Conservation (phyloP, 768 basidiomycete genomes). For the Suillus plorans region DNA sequence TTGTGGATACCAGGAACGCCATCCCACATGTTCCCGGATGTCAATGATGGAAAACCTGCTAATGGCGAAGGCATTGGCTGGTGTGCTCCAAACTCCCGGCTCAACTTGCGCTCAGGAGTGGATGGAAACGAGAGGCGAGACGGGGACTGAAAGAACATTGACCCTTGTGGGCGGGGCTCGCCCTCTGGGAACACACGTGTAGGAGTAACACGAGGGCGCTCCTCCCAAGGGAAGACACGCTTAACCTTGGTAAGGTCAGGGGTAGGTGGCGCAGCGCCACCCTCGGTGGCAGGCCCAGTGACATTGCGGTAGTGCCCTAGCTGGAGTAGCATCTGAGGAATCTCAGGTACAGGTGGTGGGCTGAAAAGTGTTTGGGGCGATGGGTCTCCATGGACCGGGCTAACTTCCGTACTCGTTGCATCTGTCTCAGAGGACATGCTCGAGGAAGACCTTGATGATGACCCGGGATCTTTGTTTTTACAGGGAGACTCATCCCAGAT, state of each 20-base stretch:
- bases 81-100: conserved; percentile 9
- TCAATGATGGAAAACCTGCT: conserved; percentile 55
- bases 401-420: conserved; percentile 19
- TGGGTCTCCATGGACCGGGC: conserved; percentile 15
- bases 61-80: conserved; percentile 34
- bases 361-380: conserved; percentile 50
- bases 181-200: conserved; percentile 72
- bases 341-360: conserved; percentile 56
- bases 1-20: conserved; percentile 73
- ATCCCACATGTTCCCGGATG: conserved; percentile 87
- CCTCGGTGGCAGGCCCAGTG: conserved; percentile 39
- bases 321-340: conserved; percentile 64
- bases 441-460: conserved; percentile 40
- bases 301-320: conserved; percentile 77
- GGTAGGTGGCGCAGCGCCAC: conserved; percentile 41
- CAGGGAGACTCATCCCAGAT: conserved; percentile 74
- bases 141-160: conserved; percentile 20
- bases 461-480: conserved; percentile 36
- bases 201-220: conserved; percentile 63
- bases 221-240: conserved; percentile 95
- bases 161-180: conserved; percentile 52
- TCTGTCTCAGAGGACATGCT: conserved; percentile 27
- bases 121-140: conserved; percentile 36
- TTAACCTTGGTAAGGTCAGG: conserved; percentile 77
- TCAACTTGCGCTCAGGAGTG: conserved; percentile 23